These are phyloP conservation scores for Saitozyma podzolica DNA, from an alignment of 768 basidiomycete genomes.

Conservation along the genomic window DNA sequence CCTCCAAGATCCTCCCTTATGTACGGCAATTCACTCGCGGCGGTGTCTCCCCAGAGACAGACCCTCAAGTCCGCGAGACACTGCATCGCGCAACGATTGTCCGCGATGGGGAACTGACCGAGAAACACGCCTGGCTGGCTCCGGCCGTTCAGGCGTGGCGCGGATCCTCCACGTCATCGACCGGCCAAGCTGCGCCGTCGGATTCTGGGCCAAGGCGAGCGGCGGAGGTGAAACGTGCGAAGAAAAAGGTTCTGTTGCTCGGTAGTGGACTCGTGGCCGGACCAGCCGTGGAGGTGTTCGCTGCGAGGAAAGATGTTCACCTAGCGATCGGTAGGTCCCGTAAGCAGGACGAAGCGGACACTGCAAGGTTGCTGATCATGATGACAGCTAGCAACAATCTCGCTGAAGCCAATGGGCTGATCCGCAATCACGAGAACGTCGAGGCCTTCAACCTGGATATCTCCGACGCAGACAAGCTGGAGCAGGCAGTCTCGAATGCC, in stretches of 20 bases:
- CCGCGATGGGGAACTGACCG: conserved; percentile 60
- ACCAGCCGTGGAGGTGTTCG: conserved; percentile 77
- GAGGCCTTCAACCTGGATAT: conserved; percentile 65
- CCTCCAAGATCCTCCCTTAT: conserved; percentile 66
- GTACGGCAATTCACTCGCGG: conserved; percentile 57
- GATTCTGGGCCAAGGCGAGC: too few relatives aligned
- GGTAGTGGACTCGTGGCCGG: conserved; percentile 96
- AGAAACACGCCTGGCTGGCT: conserved; percentile 63
- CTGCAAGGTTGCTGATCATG: conserved; percentile 5
- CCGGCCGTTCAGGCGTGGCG: conserved; percentile 54
- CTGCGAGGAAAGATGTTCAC: conserved; percentile 63
- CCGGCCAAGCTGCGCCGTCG: too few relatives aligned
- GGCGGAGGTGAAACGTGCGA: too few relatives aligned
- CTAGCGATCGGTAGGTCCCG: conserved; percentile 70
- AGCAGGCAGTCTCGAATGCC: conserved; percentile 61
- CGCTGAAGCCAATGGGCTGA: conserved; percentile 59
- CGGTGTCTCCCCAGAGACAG: conserved; percentile 55
- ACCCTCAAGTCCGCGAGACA: conserved; percentile 54
- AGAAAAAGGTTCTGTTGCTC: conserved; percentile 67
- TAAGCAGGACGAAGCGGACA: conserved; percentile 8
- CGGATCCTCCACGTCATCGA: neutral
- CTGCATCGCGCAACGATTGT: conserved; percentile 74
- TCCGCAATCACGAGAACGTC: conserved; percentile 58
- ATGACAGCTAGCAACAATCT: conserved; percentile 70
- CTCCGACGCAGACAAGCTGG: conserved; percentile 57